Base-by-base conservation (phyloP, 768 basidiomycete genomes). In the Ephemerocybe angulata region DNA sequence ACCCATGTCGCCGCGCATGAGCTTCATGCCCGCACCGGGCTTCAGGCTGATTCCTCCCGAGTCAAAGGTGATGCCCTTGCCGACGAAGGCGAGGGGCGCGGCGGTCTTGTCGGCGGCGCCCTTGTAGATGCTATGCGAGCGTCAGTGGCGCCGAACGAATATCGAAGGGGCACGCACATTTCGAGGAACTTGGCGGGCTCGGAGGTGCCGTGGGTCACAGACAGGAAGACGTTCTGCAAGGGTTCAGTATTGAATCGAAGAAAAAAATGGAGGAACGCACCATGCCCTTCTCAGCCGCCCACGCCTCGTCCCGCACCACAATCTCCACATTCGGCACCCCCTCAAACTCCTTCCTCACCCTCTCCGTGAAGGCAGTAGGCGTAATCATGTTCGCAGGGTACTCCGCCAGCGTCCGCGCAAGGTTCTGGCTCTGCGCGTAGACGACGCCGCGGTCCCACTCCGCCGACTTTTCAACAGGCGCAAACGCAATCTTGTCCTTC, bases 61-160 rank as follows among this genome's bases (percentile, higher is more conserved):
- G 68, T 95, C 91, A 59, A 94, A 95, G 15, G 91, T 93, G 65
- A 94, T 86, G 56, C 92, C 92, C 67, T 94, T 93, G 29, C 92
- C 92, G 30, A 94, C 88, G 57, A 91, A 77, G 2, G 83, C 86
- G 12, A 90, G 74, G 3, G 90, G 90, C 50, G 75, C 75, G 0
- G 73, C 83, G 48, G 78, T 70, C 57, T 76, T 72, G 53, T 76
- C 69, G 2, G 78, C 65, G 1, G 82, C 86, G n/a, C 90, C 90
- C 28, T 86, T 85, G 78, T 95, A 95, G 69, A 87, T 86, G 52
- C 89, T 92, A 49, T n/a, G n/a, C n/a, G n/a, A n/a, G n/a, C n/a
- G n/a, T n/a, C n/a, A n/a, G n/a, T 33, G 3, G n/a, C 38, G 15
- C 41, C 37, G 35, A 29, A 49, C 17, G 25, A 29, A 38, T 38